Evolutionary conservation across 192 early-diverging fungal genomes (phyloP).

Genomic region (Coemansia reversa): DNA sequence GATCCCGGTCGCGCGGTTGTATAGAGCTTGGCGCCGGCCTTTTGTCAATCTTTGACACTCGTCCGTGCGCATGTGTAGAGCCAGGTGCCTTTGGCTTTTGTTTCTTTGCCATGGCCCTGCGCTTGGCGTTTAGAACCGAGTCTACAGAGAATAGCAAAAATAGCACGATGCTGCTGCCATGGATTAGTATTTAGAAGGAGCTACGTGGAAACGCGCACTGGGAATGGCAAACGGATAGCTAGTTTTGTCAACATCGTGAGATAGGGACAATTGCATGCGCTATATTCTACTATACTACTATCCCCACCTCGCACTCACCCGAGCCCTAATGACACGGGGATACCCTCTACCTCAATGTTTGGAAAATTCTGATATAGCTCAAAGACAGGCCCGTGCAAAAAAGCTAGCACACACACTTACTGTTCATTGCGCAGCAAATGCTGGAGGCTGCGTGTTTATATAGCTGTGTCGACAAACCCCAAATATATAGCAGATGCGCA

Average conservation of each 20-base stretch:
- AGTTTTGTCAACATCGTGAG: not conserved
- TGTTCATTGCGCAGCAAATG: conserved; percentile 21
- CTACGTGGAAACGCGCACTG: not conserved
- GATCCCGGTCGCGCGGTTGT: not conserved
- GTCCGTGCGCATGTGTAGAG: conserved; percentile 2
- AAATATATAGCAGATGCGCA: not conserved
- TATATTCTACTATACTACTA: conserved; percentile 2
- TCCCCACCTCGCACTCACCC: not conserved
- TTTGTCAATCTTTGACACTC: conserved; percentile 1
- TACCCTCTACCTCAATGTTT: not conserved
- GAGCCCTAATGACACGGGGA: not conserved
- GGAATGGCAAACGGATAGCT: not conserved
- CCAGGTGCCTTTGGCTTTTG: conserved; percentile 30
- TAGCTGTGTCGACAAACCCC: not conserved
- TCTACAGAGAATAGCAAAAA: conserved; percentile 10
- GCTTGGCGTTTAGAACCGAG: conserved; percentile 50
- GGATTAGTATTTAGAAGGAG: not conserved
- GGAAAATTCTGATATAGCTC: not conserved
- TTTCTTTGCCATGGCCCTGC: conserved; percentile 52
- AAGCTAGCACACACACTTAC: conserved; percentile 14
- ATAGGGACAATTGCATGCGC: not conserved
- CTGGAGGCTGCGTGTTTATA: not conserved
- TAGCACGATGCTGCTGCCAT: not conserved
- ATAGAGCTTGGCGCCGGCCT: not conserved
- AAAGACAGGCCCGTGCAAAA: not conserved